Percentiles rank a stretch among this genome's conserved stretches.
These are phyloP conservation scores for Candida vartiovaarae DNA, from an alignment of 805 yeast genomes.

Conservation along the genomic window DNA sequence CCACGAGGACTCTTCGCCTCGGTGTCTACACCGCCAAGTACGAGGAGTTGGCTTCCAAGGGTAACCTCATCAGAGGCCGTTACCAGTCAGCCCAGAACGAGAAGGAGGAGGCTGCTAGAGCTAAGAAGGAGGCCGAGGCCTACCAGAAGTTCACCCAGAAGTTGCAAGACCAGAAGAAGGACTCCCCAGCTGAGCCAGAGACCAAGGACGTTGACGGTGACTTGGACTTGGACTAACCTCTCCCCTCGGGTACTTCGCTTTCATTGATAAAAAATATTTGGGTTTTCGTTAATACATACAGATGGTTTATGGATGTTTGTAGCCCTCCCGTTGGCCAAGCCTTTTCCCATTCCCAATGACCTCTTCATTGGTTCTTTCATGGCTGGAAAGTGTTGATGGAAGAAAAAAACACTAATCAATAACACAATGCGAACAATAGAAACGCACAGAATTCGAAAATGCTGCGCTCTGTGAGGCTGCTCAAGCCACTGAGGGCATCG, in stretches of 20 bases:
- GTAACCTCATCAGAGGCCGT: slow-evolving; percentile 94
- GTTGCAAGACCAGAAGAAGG: slow-evolving; percentile 26
- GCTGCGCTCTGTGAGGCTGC: background rate
- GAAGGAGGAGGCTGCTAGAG: slow-evolving; percentile 80
- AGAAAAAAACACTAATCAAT: too few relatives aligned
- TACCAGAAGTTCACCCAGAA: slow-evolving; percentile 30
- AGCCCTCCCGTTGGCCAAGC: background rate
- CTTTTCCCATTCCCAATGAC: background rate
- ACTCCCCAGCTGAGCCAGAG: slow-evolving; percentile 15
- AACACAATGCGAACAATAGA: too few relatives aligned
- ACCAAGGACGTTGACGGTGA: slow-evolving; percentile 33
- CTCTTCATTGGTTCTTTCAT: too few relatives aligned
- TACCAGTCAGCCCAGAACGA: slow-evolving; percentile 92
- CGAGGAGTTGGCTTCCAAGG: slow-evolving; percentile 92
- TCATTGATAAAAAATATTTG: background rate
- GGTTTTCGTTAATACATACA: background rate
- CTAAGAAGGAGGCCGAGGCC: slow-evolving; percentile 82
- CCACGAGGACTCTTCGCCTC: slow-evolving; percentile 93
- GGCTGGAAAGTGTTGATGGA: too few relatives aligned
- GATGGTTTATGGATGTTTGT: background rate
- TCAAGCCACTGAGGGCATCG: background rate
- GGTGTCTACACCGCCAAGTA: slow-evolving; percentile 96
- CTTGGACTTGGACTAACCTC: slow-evolving; percentile 28
- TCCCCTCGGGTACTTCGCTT: too few relatives aligned
- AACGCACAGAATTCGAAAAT: background rate